These are phyloP conservation scores for Helianthus annuus DNA, from an alignment of 129 eudicot genomes.

Conservation along the genomic window DNA sequence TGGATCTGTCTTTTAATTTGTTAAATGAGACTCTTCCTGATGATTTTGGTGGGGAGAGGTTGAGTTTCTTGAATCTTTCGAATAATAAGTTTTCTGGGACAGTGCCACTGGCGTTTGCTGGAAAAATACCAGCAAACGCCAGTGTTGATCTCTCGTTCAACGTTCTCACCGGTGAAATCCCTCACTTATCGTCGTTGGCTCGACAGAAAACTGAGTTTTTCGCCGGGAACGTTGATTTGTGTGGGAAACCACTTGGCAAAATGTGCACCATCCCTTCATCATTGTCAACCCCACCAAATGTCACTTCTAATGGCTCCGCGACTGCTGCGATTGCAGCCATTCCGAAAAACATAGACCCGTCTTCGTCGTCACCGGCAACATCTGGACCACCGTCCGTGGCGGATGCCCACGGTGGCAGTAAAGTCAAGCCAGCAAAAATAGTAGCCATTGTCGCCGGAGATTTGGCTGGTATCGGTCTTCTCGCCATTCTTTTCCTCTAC, in stretches of 20 bases:
- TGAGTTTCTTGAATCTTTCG: slow-evolving; percentile 72
- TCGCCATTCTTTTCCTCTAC: slow-evolving; percentile 55
- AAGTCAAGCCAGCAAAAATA: slow-evolving; percentile 57
- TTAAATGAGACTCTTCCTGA: slow-evolving; percentile 66
- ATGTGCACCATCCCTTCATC: slow-evolving; percentile 76
- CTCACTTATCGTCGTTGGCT: slow-evolving; percentile 38
- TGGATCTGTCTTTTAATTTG: slow-evolving; percentile 75
- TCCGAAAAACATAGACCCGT: slow-evolving; percentile 52
- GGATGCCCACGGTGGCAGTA: slow-evolving; percentile 33
- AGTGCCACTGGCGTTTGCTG: slow-evolving; percentile 50
- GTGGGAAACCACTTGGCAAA: slow-evolving; percentile 75
- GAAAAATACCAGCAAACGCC: slow-evolving; percentile 48
- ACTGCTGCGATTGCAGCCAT: slow-evolving; percentile 95
- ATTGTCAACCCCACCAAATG: slow-evolving; percentile 63
- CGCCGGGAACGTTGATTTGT: slow-evolving; percentile 70
- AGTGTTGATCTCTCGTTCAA: slow-evolving; percentile 81
- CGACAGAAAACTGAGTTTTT: slow-evolving; percentile 65
- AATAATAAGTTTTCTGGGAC: slow-evolving; percentile 68
- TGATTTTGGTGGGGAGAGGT: slow-evolving; percentile 62
- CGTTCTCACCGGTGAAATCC: slow-evolving; percentile 75
- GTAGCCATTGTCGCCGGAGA: slow-evolving; percentile 72
- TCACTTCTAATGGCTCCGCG: slow-evolving; percentile 40
- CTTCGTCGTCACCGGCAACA: slow-evolving; percentile 34
- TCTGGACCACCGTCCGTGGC: slow-evolving; percentile 14
- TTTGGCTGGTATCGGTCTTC: slow-evolving; percentile 70